A percentile compares a stretch with the other conserved stretches of the same genome.
phyloP scores from a whole-genome alignment of 2,329 filamentous ascomycete species.

The Penicillium carneum region DNA sequence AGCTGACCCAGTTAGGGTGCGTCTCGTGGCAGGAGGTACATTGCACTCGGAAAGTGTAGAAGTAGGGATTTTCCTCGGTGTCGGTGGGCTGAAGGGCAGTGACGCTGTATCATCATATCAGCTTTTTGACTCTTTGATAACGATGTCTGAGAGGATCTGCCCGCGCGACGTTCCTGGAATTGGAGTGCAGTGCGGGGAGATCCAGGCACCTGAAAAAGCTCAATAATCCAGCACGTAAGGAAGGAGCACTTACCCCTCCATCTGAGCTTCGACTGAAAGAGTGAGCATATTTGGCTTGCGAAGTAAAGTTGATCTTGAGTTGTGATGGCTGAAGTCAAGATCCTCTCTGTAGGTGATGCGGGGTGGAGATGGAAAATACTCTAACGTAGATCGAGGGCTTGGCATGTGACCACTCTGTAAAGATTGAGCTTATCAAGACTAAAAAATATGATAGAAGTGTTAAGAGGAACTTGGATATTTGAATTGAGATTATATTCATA shows the following conservation, averaged over 20 bases:
- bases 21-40: constrained; percentile 96
- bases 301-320: constrained; percentile 10
- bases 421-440: neutral
- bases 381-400: constrained; percentile 30
- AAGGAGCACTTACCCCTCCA: constrained; percentile 43
- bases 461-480: neutral
- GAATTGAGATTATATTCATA: constrained; percentile 25
- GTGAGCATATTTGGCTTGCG: constrained; percentile 46
- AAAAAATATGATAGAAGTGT: neutral
- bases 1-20: constrained; percentile 83
- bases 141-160: neutral
- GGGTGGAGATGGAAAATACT: constrained; percentile 35
- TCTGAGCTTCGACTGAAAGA: constrained; percentile 49
- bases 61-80: constrained; percentile 81
- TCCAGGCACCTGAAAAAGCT: neutral
- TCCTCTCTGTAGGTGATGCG: constrained; percentile 29
- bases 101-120: constrained; percentile 65
- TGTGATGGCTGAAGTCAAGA: constrained; percentile 18
- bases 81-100: constrained; percentile 88
- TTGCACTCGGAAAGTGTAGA: constrained; percentile 97
- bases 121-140: constrained; percentile 5
- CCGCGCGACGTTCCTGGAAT: constrained; percentile 1
- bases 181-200: constrained; percentile 24
- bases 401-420: constrained; percentile 30
- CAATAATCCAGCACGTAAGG: neutral